These are phyloP conservation scores for Leccinum fibrillosum DNA, from an alignment of 768 basidiomycete genomes.

Conservation along the genomic window DNA sequence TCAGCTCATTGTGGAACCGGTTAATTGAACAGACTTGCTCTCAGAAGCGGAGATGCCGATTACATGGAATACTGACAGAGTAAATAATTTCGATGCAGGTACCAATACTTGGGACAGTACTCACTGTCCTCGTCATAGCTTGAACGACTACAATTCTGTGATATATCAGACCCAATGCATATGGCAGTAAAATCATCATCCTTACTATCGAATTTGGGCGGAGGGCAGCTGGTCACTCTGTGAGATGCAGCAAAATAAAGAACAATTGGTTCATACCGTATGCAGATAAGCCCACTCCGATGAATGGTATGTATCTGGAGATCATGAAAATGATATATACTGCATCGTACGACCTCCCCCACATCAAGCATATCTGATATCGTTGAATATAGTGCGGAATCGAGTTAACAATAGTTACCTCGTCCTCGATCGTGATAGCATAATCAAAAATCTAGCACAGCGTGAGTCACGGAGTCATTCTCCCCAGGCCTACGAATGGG, in stretches of 20 bases:
- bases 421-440: background rate
- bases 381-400: background rate
- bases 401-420: background rate
- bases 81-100: background rate
- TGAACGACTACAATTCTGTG: background rate
- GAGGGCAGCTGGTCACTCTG: too few species aligned
- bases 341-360: background rate
- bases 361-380: background rate
- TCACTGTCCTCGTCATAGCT: background rate
- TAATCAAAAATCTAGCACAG: background rate
- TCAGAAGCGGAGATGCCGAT: background rate
- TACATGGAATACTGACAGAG: background rate
- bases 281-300: background rate
- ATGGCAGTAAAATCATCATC: background rate
- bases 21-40: background rate
- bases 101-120: background rate
- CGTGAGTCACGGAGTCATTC: background rate
- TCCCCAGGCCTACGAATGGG: background rate
- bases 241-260: background rate
- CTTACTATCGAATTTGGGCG: background rate
- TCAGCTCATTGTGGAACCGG: background rate
- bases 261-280: background rate
- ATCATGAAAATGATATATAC: background rate
- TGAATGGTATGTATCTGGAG: background rate
- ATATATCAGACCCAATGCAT: background rate